phyloP scores from a whole-genome alignment of 1,284 basidiomycete species.

The Sanguinoderma infundibulare region DNA sequence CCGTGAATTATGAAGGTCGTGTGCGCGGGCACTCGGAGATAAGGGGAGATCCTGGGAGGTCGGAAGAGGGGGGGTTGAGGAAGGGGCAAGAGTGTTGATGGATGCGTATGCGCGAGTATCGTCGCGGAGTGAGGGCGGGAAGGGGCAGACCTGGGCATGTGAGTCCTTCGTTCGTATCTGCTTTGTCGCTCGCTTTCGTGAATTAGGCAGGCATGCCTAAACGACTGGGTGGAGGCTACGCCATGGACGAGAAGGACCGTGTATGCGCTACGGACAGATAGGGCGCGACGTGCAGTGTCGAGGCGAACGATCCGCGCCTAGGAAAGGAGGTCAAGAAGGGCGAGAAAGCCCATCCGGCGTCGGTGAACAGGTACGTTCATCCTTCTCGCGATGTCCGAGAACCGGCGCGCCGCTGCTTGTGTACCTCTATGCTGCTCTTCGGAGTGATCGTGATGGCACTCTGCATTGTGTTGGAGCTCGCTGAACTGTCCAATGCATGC shows the following conservation, averaged over 20 bases:
- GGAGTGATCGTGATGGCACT: no score
- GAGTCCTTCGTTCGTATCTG: slow-evolving; percentile 1
- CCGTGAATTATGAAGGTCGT: slow-evolving; percentile 4
- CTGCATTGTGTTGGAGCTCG: no score
- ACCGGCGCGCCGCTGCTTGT: slow-evolving; percentile 7
- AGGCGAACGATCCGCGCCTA: not conserved
- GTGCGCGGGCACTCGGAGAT: slow-evolving; percentile 21
- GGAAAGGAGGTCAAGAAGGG: slow-evolving; percentile 3
- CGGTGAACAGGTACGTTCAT: slow-evolving; percentile 33
- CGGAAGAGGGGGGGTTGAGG: slow-evolving; percentile 22
- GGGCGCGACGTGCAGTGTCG: not conserved
- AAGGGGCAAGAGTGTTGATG: slow-evolving; percentile 28
- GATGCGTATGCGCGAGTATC: slow-evolving; percentile 27
- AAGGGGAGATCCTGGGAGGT: no score
- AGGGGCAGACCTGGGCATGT: slow-evolving; percentile 1
- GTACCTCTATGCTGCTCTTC: not conserved
- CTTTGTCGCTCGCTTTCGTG: not conserved
- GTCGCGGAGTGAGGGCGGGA: not conserved
- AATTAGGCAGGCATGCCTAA: not conserved
- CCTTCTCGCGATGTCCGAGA: slow-evolving; percentile 6
- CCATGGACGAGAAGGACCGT: not conserved
- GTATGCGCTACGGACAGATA: not conserved
- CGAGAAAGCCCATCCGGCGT: slow-evolving; percentile 22
- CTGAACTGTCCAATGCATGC: no score
- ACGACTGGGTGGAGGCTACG: slow-evolving; percentile 1